Conservation (phyloP, 305 asterid genomes). For the Solanum chacoense region DNA sequence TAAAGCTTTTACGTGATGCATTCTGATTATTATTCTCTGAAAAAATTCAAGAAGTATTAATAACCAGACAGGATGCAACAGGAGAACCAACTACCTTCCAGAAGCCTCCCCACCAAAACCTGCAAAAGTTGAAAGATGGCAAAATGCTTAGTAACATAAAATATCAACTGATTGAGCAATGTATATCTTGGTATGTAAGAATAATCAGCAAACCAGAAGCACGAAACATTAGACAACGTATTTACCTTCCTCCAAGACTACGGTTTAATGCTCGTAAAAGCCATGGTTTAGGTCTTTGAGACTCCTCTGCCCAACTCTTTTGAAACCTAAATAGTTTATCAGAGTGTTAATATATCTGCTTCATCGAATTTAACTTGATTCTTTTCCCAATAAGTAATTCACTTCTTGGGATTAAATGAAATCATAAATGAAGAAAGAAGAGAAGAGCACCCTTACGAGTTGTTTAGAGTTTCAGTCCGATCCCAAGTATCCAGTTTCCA, state of each 20-base stretch:
- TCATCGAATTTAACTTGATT: background rate
- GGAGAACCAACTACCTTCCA: constrained; percentile 64
- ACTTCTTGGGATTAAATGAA: background rate
- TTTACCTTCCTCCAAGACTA: constrained; percentile 82
- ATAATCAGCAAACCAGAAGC: constrained; percentile 10
- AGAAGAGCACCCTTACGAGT: constrained; percentile 27
- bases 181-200: background rate
- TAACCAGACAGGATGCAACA: background rate
- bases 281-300: constrained; percentile 72
- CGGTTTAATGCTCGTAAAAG: constrained; percentile 76
- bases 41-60: background rate
- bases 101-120: constrained; percentile 99
- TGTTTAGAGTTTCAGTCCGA: constrained; percentile 60
- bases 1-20: background rate
- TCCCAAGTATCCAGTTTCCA: constrained; percentile 96
- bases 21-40: background rate
- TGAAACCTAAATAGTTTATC: constrained; percentile 49
- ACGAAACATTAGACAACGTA: background rate
- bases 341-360: background rate
- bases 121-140: constrained; percentile 28
- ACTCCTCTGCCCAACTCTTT: constrained; percentile 72
- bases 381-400: background rate
- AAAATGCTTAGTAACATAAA: constrained; percentile 4
- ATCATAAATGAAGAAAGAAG: background rate
- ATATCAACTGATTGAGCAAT: background rate